A percentile compares a stretch with the other conserved stretches of the same genome.
Conservation (phyloP, 1,139 yeast species). For the Candida freyschussii region DNA sequence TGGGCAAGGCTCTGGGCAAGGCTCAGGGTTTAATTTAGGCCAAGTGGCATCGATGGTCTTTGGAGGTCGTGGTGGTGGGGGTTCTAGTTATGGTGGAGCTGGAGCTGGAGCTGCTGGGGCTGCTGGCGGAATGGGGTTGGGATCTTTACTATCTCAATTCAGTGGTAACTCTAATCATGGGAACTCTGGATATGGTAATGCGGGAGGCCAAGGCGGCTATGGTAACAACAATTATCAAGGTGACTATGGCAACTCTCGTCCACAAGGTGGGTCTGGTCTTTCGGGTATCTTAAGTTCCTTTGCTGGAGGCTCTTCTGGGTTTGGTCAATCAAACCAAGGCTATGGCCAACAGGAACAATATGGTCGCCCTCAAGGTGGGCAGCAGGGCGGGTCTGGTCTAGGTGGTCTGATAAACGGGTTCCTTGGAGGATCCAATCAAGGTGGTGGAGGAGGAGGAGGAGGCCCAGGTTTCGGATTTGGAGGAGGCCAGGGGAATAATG, state of each 20-base stretch:
- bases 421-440: conserved; percentile 4
- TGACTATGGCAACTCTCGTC: conserved; percentile 1
- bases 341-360: conserved; percentile 2
- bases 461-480: too few species aligned
- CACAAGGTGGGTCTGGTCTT: conserved; percentile 3
- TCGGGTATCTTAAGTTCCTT: conserved; percentile 1
- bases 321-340: background rate
- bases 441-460: conserved; percentile 7
- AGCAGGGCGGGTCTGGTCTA: conserved; percentile 2
- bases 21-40: conserved; percentile 13
- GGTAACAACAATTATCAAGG: conserved; percentile 2
- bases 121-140: too few species aligned
- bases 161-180: too few species aligned
- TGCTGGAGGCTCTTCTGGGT: conserved; percentile 1
- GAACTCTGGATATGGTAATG: conserved; percentile 2
- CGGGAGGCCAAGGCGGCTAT: conserved; percentile 4
- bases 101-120: conserved; percentile 8
- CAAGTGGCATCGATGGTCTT: conserved; percentile 18
- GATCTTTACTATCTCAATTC: too few species aligned
- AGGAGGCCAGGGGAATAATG: too few species aligned
- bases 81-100: conserved; percentile 5
- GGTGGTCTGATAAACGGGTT: conserved; percentile 28
- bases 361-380: conserved; percentile 1
- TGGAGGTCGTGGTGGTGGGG: conserved; percentile 7
- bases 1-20: conserved; percentile 5